Evolutionary conservation across 495 filamentous ascomycete genomes (phyloP).

Genomic region (Talaromyces trachyspermus): DNA sequence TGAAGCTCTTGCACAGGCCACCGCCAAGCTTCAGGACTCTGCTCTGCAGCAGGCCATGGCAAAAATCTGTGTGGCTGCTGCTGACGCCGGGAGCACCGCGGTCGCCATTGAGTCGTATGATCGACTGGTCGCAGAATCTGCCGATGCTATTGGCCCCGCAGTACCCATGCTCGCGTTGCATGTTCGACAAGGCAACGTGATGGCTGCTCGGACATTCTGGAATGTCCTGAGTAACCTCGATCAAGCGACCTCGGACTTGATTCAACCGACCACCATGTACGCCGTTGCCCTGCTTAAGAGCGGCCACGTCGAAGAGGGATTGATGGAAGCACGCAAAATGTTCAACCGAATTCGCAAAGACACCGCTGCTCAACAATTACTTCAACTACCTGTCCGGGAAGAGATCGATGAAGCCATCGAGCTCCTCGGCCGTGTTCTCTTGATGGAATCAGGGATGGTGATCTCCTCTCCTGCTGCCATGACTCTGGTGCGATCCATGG

Average conservation of each 20-base stretch:
- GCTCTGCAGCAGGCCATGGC: conserved; percentile 49
- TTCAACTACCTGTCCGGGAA: conserved; percentile 45
- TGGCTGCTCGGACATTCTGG: conserved; percentile 71
- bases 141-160: conserved; percentile 54
- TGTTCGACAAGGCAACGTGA: conserved; percentile 69
- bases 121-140: conserved; percentile 40
- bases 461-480: conserved; percentile 48
- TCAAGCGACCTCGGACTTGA: conserved; percentile 55
- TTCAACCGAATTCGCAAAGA: conserved; percentile 67
- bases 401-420: conserved; percentile 83
- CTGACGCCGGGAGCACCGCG: conserved; percentile 67
- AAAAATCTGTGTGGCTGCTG: conserved; percentile 57
- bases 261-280: conserved; percentile 84
- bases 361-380: conserved; percentile 16
- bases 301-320: conserved; percentile 67
- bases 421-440: conserved; percentile 56
- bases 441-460: conserved; percentile 35
- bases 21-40: conserved; percentile 36
- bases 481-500: conserved; percentile 66
- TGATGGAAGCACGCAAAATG: conserved; percentile 71
- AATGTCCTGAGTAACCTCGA: conserved; percentile 55
- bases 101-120: conserved; percentile 63
- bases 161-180: conserved; percentile 80
- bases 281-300: conserved; percentile 72
- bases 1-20: conserved; percentile 61